Evolutionary conservation across 805 yeast species (phyloP), one percentile per base, ranked within the genome.

Genomic region (Lachancea nothofagi): DNA sequence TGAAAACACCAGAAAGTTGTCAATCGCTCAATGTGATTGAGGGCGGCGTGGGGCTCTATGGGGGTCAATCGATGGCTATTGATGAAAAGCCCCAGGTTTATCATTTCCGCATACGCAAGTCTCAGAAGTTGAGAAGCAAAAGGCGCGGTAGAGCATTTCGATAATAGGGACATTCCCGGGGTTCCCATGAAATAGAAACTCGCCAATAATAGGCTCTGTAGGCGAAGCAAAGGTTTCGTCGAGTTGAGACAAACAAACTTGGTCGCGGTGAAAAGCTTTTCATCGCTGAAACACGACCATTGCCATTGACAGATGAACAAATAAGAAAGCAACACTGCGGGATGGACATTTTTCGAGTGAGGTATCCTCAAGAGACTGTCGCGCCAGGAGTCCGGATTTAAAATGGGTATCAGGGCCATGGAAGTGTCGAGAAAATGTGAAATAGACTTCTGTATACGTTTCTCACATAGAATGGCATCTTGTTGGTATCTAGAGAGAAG

Each of bases 1-100:
- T 57, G 59, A 26, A 50, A 57, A 27, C 53, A 52, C 53, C 60
- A 55, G 35, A 56, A 55, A 2, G 55, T 38, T 8, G 54, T 49
- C 7, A 50, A 37, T 29, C 51, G 38, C 33, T 44, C 43, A 4
- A 33, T 31, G 24, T 25, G 27, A 29, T 35, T 21, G 33, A 30
- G 28, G 29, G 31, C 3, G 32, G 36, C 10, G 30, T 37, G 20
- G 21, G 22, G 13, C 27, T 24, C 27, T 10, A 43, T 10, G 10
- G 53, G 42, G n/a, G 43, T 43, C 18, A 50, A 38, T 3, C 49
- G 47, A 23, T 49, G 52, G 19, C 51, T 48, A 29, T 56, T 53
- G 18, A 54, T 42, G 37, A 43, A 55, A 15, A 54, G 38, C 2
- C 57, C 62, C 36, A 47, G 38, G 23, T 51, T 48, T 17, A 52